Evolutionary conservation across 2,329 filamentous ascomycete genomes (phyloP), one percentile per base, ranked within the genome.

Genomic region (Rhinocladiella mackenziei): DNA sequence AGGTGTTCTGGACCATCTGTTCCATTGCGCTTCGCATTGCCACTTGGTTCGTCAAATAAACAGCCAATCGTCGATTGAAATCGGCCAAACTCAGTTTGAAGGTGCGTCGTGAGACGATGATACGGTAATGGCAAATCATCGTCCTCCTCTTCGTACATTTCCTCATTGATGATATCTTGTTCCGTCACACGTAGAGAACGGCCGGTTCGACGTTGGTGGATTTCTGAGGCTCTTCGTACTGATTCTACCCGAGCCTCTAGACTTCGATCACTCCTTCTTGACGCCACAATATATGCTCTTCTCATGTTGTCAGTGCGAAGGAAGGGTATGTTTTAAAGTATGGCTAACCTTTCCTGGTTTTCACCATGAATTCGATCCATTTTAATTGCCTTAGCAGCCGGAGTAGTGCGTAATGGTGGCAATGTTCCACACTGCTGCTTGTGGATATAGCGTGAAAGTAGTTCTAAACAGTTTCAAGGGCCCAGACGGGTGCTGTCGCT

Each of bases 141-240:
- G 40, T 94, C 89, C 60, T 94, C 86, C 64, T 95, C 89, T 60
- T 95, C 89, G 61, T 96, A 96, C 87, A 95, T 94, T 63, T 94
- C 88, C 63, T 95, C 89, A 51, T 87, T 89, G 56, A 85, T 72
- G 9, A 95, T 89, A 66, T 92, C 89, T 59, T 92, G 78, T 64
- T 89, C 84, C 18, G 84, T 89, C 45, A 96, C 85, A 56, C 82
- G 81, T 48, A 96, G 75, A 2, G 77, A 80, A 56, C 88, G 85
- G 28, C 89, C 91, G 0, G 89, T 95, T 13, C 89, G 81, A 62
- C 83, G 78, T 69, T 89, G 88, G 73, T 95, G 89, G 26, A 95
- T 87, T 58, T 88, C 82, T n/a, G 89, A 95, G 4, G 89, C 89
- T 65, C 86, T 80, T 39, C 81, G 77, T 10, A 91, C 89, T 2